phyloP scores from a whole-genome alignment of 2,329 filamentous ascomycete genomes.

The Fusarium sp. region DNA sequence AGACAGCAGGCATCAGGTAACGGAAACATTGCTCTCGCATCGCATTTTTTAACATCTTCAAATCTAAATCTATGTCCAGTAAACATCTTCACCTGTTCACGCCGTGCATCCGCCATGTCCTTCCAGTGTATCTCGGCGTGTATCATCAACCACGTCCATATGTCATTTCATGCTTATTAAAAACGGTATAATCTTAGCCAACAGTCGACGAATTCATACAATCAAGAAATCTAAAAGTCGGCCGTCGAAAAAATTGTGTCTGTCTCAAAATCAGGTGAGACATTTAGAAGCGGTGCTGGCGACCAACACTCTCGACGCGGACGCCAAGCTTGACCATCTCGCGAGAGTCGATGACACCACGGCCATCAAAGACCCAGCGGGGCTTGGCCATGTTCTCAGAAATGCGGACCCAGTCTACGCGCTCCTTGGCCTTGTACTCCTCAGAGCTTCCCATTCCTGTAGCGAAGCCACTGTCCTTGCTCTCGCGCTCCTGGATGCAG shows the following conservation, averaged over 20 bases:
- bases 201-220: slow-evolving; percentile 41
- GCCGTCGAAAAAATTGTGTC: slow-evolving; percentile 24
- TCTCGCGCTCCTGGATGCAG: slow-evolving; percentile 55
- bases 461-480: slow-evolving; percentile 50
- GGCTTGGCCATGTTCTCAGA: slow-evolving; percentile 61
- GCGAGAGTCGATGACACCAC: slow-evolving; percentile 60
- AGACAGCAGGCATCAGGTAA: background rate
- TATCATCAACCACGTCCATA: slow-evolving; percentile 42
- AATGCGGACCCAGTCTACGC: slow-evolving; percentile 62
- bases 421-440: slow-evolving; percentile 58
- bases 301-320: slow-evolving; percentile 62
- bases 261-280: slow-evolving; percentile 6
- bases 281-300: slow-evolving; percentile 54
- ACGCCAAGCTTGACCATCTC: slow-evolving; percentile 61
- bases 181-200: slow-evolving; percentile 43
- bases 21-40: slow-evolving; percentile 35
- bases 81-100: slow-evolving; percentile 29
- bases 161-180: slow-evolving; percentile 47
- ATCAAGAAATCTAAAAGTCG: slow-evolving; percentile 38
- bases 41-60: slow-evolving; percentile 35
- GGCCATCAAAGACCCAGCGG: slow-evolving; percentile 66
- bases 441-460: slow-evolving; percentile 55
- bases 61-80: slow-evolving; percentile 43
- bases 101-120: slow-evolving; percentile 25
- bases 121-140: slow-evolving; percentile 31